These are phyloP conservation scores for Aegilops longissima DNA, from an alignment of 176 grass and related monocot species.

Conservation along the genomic window DNA sequence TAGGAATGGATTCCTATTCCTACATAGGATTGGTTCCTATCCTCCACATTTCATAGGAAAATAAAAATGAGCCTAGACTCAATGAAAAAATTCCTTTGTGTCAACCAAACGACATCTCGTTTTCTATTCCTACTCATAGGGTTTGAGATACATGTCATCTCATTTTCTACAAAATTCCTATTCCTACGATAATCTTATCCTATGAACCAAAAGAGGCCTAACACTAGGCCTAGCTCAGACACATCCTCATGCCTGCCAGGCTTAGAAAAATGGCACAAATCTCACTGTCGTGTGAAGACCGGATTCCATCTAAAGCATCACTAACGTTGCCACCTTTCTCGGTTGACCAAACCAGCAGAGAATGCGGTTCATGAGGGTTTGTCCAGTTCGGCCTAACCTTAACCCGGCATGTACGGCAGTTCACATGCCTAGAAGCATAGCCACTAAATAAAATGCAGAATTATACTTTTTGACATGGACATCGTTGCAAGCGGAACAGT, in stretches of 20 bases:
- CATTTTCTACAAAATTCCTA: too few species aligned
- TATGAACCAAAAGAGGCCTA: not conserved
- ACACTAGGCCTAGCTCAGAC: not conserved
- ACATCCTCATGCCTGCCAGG: not conserved
- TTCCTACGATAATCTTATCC: too few species aligned
- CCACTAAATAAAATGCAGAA: not conserved
- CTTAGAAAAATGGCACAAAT: not conserved
- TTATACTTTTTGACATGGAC: not conserved
- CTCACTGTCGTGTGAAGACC: not conserved
- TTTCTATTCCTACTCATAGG: too few species aligned
- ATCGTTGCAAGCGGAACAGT: not conserved
- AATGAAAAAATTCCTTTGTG: too few species aligned
- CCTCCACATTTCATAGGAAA: too few species aligned
- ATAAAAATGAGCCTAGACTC: too few species aligned
- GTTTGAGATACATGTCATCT: too few species aligned
- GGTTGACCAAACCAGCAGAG: not conserved
- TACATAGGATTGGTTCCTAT: too few species aligned
- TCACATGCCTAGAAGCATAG: constrained; percentile 4
- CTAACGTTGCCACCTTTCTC: not conserved
- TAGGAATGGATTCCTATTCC: too few species aligned
- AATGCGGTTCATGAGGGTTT: not conserved
- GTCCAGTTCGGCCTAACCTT: constrained; percentile 4
- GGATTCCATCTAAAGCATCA: constrained; percentile 27
- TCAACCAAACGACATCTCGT: too few species aligned
- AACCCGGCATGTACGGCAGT: not conserved